These are phyloP conservation scores for Penicillium longicatenatum DNA, from an alignment of 495 filamentous ascomycete genomes.

Conservation along the genomic window DNA sequence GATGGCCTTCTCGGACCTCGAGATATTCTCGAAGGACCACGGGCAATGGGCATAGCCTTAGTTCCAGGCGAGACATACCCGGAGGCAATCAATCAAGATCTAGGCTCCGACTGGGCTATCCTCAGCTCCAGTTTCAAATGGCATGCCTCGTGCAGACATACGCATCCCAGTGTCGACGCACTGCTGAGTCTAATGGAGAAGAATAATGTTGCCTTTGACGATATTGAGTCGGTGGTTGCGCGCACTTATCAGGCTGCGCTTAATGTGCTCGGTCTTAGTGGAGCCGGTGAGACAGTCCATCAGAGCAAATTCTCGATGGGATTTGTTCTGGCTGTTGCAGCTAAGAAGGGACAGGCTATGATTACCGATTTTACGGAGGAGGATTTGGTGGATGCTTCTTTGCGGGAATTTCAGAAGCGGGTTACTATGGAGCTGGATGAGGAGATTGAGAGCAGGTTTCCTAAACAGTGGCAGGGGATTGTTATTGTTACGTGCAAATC, in stretches of 20 bases:
- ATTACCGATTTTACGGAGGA: conserved; percentile 40
- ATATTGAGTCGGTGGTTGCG: conserved; percentile 33
- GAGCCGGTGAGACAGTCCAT: conserved; percentile 35
- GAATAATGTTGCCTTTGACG: conserved; percentile 27
- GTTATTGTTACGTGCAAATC: conserved; percentile 34
- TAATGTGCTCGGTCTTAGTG: conserved; percentile 34
- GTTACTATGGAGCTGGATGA: conserved; percentile 34
- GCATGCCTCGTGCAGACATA: conserved; percentile 42
- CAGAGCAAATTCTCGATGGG: conserved; percentile 45
- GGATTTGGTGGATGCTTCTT: conserved; percentile 24
- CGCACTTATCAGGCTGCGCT: conserved; percentile 38
- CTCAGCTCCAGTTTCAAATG: conserved; percentile 40
- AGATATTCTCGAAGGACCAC: conserved; percentile 39
- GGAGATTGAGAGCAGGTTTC: conserved; percentile 35
- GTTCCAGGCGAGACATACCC: conserved; percentile 29
- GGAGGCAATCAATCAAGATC: conserved; percentile 31
- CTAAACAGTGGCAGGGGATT: conserved; percentile 33
- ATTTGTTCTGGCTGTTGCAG: conserved; percentile 40
- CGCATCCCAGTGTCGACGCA: conserved; percentile 39
- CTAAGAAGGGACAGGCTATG: conserved; percentile 39
- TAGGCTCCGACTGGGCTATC: conserved; percentile 30
- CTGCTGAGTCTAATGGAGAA: conserved; percentile 34
- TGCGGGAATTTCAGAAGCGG: conserved; percentile 32
- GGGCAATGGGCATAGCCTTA: conserved; percentile 35
- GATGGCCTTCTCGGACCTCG: conserved; percentile 33